Evolutionary conservation across 163 green algal species (phyloP).

Genomic region (Coccomyxa subellipsoidea): DNA sequence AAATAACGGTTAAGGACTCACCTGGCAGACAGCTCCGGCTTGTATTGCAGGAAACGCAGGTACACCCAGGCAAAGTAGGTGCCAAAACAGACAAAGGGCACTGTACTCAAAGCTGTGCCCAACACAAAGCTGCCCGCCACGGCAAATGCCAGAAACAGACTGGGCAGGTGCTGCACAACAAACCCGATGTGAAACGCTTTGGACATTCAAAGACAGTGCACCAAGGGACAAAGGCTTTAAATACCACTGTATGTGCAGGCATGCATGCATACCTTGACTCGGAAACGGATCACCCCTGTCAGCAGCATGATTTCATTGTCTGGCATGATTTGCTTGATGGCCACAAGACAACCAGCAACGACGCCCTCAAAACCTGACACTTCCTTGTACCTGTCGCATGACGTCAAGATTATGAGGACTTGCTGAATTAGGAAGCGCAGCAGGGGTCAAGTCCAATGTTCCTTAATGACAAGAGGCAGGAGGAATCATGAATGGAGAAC

Average conservation of each 20-base stretch:
- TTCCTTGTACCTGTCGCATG: constrained; percentile 53
- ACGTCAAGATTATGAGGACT: background rate
- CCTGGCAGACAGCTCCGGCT: constrained; percentile 46
- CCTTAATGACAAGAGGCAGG: no score
- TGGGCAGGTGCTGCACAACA: constrained; percentile 62
- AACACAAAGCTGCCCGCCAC: constrained; percentile 21
- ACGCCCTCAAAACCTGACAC: constrained; percentile 79
- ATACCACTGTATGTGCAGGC: no score
- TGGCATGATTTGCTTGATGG: constrained; percentile 78
- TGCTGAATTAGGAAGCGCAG: no score
- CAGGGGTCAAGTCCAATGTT: no score
- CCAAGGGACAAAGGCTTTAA: no score
- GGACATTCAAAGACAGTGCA: no score
- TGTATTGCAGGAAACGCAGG: constrained; percentile 78
- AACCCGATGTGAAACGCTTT: no score
- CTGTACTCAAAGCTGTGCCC: constrained; percentile 17
- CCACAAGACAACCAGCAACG: constrained; percentile 71
- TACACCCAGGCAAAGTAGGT: constrained; percentile 79
- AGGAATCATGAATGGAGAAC: background rate
- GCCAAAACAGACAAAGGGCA: constrained; percentile 52
- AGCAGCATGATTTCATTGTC: constrained; percentile 75
- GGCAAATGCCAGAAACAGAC: constrained; percentile 47
- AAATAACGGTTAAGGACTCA: constrained; percentile 1
- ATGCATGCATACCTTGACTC: constrained; percentile 48
- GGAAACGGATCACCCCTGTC: constrained; percentile 49